These are phyloP conservation scores for Tremella yokohamensis DNA, from an alignment of 768 basidiomycete species.

Conservation along the genomic window DNA sequence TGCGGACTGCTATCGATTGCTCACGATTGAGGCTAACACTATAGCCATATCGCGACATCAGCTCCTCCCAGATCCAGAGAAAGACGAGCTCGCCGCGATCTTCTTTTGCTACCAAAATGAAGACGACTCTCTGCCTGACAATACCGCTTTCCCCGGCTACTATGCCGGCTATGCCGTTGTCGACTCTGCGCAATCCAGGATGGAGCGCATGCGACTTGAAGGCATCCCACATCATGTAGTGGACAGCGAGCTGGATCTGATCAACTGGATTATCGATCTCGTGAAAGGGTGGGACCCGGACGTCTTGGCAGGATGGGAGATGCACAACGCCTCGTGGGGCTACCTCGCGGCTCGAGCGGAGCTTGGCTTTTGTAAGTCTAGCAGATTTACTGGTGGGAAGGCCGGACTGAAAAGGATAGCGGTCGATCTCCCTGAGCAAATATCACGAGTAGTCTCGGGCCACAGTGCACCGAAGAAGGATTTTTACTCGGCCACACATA, in stretches of 20 bases:
- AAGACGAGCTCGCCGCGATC: conserved; percentile 64
- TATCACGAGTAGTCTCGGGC: conserved; percentile 66
- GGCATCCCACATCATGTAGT: conserved; percentile 52
- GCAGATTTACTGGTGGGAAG: not conserved
- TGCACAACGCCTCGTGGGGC: conserved; percentile 85
- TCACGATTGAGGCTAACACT: not conserved
- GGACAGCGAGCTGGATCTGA: conserved; percentile 69
- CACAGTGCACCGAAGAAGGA: conserved; percentile 41
- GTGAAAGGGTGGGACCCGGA: conserved; percentile 81
- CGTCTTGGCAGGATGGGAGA: conserved; percentile 86
- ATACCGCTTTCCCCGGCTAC: conserved; percentile 34
- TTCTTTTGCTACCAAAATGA: conserved; percentile 71
- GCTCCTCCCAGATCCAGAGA: conserved; percentile 64
- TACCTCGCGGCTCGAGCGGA: conserved; percentile 69
- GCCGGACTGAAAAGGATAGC: conserved; percentile 54
- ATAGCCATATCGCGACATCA: conserved; percentile 63
- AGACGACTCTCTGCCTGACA: conserved; percentile 41
- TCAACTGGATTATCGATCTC: conserved; percentile 72
- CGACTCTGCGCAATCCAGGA: conserved; percentile 25
- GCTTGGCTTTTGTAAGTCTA: conserved; percentile 45
- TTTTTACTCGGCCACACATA: conserved; percentile 68
- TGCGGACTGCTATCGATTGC: conserved; percentile 47
- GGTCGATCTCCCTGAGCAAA: conserved; percentile 66
- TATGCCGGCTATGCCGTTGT: conserved; percentile 46
- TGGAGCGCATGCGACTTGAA: conserved; percentile 53